phyloP scores from a whole-genome alignment of 805 yeast species.

The Lipomyces spencermartinsiae region DNA sequence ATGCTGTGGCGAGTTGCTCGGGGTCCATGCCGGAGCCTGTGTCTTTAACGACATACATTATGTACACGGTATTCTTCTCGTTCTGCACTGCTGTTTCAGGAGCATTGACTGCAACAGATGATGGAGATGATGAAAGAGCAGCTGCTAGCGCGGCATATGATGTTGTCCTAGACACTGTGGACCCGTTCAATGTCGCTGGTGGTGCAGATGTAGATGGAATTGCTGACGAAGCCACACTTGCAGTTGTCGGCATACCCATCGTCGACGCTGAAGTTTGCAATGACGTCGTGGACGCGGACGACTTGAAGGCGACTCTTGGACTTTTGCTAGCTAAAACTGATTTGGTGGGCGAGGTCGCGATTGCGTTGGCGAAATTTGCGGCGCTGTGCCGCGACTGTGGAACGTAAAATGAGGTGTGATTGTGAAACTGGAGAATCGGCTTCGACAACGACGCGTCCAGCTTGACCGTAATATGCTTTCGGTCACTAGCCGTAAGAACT shows the following conservation, averaged over 20 bases:
- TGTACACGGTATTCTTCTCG: slow-evolving; percentile 20
- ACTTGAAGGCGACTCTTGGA: not conserved
- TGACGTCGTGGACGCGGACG: slow-evolving; percentile 7
- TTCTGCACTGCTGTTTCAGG: not conserved
- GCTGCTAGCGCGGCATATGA: slow-evolving; percentile 36
- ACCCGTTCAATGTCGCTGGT: not conserved
- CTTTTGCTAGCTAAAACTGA: not conserved
- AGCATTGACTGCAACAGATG: slow-evolving; percentile 7
- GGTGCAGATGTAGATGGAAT: not conserved
- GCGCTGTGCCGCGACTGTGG: slow-evolving; percentile 11
- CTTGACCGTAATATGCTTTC: slow-evolving; percentile 50
- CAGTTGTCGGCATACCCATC: not conserved
- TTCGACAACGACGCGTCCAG: slow-evolving; percentile 31
- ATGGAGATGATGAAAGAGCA: slow-evolving; percentile 21
- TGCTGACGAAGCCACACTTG: not conserved
- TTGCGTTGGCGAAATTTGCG: slow-evolving; percentile 5
- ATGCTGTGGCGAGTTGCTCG: slow-evolving; percentile 79
- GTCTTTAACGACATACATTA: slow-evolving; percentile 73
- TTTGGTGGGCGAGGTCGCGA: slow-evolving; percentile 18
- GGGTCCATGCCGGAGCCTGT: slow-evolving; percentile 95
- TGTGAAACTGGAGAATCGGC: slow-evolving; percentile 25
- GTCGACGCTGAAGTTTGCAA: not conserved
- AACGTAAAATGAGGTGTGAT: slow-evolving; percentile 26
- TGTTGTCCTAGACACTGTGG: slow-evolving; percentile 1
- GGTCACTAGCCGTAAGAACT: slow-evolving; percentile 89